Base-by-base conservation (phyloP, 495 filamentous ascomycete species). In the Hypoxylon lenormandii region DNA sequence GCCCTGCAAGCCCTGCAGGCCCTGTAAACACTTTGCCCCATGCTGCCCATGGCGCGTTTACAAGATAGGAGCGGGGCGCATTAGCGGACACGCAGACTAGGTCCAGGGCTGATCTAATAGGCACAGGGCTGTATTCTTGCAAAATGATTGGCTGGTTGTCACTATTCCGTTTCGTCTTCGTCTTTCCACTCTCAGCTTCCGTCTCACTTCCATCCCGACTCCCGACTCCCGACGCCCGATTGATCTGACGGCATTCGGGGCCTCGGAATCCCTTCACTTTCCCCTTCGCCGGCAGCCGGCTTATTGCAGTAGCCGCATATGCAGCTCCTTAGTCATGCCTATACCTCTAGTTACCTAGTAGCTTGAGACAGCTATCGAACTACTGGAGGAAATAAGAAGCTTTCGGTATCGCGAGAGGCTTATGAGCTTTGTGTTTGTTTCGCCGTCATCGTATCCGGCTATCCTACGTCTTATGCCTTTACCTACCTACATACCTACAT, bases 181-280 rank as follows among this genome's bases (percentile, higher is more conserved):
- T 26, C 23, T 2, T 26, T 26, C 23, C 23, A 5, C 23, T n/a
- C 23, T n/a, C 36, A 21, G 4, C 19, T 47, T 36, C 55, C 18
- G 28, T 48, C 47, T 43, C 12, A 21, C 37, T 45, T 45, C 51
- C 61, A n/a, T 26, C 42, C 42, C n/a, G 43, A 47, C 13, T 49
- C 45, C 65, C 58, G 65, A 69, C 45, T 58, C 52, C 65, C 65
- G 52, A 60, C 12, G 3, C 23, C 23, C 23, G 2, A 26, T 26
- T 5, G 23, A 26, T 26, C 4, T 50, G 36, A 18, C 57, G 64
- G 64, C 45, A 61, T 67, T 61, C 64, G 42, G 57, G 49, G 15
- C 38, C 13, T n/a, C n/a, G 38, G 13, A 16, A 42, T 42, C 0
- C 6, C 38, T 42, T 42, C 15, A 42, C 12, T 13, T n/a, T 42